phyloP scores from a whole-genome alignment of 2,329 filamentous ascomycete species.

The Alternaria ventricosa region DNA sequence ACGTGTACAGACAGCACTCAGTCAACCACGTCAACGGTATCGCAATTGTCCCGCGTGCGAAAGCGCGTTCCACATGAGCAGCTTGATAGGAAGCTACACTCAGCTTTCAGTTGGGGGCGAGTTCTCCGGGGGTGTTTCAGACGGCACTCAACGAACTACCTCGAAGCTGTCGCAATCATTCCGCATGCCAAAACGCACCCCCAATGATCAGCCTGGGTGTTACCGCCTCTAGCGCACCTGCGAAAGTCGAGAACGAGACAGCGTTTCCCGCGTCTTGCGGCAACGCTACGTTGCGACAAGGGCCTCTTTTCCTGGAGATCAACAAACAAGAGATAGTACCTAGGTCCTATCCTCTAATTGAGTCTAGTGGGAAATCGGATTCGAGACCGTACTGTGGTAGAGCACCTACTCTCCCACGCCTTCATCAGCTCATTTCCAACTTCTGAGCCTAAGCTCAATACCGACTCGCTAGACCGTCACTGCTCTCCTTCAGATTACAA shows the following conservation, averaged over 20 bases:
- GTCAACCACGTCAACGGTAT: background rate
- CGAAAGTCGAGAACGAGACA: background rate
- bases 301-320: background rate
- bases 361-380: background rate
- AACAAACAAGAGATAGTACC: background rate
- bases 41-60: background rate
- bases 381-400: background rate
- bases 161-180: no score
- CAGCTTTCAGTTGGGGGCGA: no score
- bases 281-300: background rate
- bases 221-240: background rate
- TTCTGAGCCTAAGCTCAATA: background rate
- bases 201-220: background rate
- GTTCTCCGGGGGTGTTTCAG: no score
- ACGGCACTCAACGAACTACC: no score
- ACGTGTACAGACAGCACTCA: background rate
- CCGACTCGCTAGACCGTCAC: background rate
- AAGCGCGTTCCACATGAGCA: background rate
- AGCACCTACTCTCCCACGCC: background rate
- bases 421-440: background rate
- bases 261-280: background rate
- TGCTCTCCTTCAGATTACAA: background rate
- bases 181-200: no score
- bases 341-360: background rate
- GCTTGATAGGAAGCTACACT: background rate